Base-by-base conservation (phyloP, 495 filamentous ascomycete genomes). In the Annulohypoxylon moriforme region DNA sequence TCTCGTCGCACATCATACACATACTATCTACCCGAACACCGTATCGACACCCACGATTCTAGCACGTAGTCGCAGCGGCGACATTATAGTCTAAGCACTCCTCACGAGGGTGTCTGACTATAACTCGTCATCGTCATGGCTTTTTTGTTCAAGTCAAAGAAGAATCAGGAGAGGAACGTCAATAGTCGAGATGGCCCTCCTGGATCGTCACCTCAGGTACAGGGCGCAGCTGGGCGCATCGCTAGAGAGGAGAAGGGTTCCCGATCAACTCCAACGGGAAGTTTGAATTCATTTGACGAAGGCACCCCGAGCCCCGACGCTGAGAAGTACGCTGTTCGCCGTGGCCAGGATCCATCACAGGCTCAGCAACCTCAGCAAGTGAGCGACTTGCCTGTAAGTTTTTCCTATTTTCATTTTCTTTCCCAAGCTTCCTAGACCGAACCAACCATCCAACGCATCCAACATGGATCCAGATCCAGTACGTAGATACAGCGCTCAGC, bases 61-160 rank as follows among this genome's bases (percentile, higher is more conserved):
- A 63, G 42, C 55, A 49, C 36, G 22, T 34, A 34, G 60, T 73
- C 60, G 65, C 70, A 47, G 13, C 47, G 60, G 70, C 71, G 71
- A 67, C 67, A 56, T 34, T 52, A 49, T 61, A 56, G 59, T 57
- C 52, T 62, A 40, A 34, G 22, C 50, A 40, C 42, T 52, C 34
- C 38, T 71, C 44, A 75, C 67, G 69, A 77, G 63, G 67, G 68
- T 66, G 62, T 34, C 59, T 57, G 71, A 50, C 60, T 56, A 16
- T 56, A 52, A 61, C 25, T 55, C 81, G 81, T 77, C 77, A 92
- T 55, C 81, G 81, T 77, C 77, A 92, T 92, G 90, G 88, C 89
- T 63, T 92, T 92, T 79, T 85, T 92, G 67, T 91, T 91, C 83
- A 90, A 90, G 79, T 89, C 87, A 57, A 90, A 90, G 79, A 91